A percentile compares a stretch with the other conserved stretches of the same genome.
These are phyloP conservation scores for Lecanicillium sp. DNA, from an alignment of 2,329 filamentous ascomycete genomes.

Conservation along the genomic window DNA sequence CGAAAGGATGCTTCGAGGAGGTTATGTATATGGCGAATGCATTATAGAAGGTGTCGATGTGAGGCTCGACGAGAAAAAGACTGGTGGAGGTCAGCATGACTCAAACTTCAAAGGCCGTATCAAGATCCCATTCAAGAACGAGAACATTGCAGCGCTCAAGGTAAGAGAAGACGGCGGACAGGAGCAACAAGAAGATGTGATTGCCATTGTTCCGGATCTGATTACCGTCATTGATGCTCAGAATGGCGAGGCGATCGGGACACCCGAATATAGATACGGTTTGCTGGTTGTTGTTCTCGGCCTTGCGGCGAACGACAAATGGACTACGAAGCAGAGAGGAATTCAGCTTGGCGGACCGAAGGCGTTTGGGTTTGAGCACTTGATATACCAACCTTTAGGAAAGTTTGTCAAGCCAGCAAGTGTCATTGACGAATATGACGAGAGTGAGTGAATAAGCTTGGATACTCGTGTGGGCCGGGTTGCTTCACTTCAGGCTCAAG, in stretches of 20 bases:
- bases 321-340: conserved; percentile 35
- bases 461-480: too few species aligned
- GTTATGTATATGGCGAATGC: conserved; percentile 52
- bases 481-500: background rate
- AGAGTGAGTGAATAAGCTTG: too few species aligned
- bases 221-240: conserved; percentile 47
- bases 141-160: conserved; percentile 55
- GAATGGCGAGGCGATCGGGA: conserved; percentile 47
- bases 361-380: conserved; percentile 37
- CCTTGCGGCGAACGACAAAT: conserved; percentile 34
- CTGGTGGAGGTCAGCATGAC: background rate
- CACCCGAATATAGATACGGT: conserved; percentile 48
- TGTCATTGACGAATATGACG: conserved; percentile 41
- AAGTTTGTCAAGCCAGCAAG: conserved; percentile 40
- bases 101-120: conserved; percentile 35
- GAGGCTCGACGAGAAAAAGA: conserved; percentile 18
- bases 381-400: conserved; percentile 39
- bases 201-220: conserved; percentile 49
- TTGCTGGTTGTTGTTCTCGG: conserved; percentile 40
- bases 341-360: conserved; percentile 41
- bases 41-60: conserved; percentile 42
- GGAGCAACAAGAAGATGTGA: conserved; percentile 32
- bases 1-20: conserved; percentile 45
- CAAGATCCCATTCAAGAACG: conserved; percentile 66
- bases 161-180: conserved; percentile 21